A percentile compares a stretch with the other conserved stretches of the same genome.
These are phyloP conservation scores for Rhamnella rubrinervis DNA, from an alignment of 331 rosid species.

Conservation along the genomic window DNA sequence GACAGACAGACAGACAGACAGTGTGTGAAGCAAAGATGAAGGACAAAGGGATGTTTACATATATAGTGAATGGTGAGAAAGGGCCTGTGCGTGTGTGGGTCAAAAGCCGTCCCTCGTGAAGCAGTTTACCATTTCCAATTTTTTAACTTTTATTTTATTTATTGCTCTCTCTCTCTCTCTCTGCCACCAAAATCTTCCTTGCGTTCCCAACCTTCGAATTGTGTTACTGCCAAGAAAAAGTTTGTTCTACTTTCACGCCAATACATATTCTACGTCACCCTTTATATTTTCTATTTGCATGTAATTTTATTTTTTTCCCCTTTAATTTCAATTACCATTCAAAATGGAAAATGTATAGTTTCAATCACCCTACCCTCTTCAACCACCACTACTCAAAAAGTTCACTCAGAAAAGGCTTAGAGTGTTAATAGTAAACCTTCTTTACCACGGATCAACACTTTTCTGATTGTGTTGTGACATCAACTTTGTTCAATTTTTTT, in stretches of 20 bases:
- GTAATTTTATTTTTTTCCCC: no score
- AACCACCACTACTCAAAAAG: no score
- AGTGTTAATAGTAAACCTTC: no score
- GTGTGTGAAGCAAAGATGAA: neutral
- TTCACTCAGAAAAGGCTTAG: no score
- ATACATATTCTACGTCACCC: neutral
- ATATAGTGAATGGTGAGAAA: slow-evolving; percentile 21
- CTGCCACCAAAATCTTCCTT: slow-evolving; percentile 58
- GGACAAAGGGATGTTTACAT: slow-evolving; percentile 8
- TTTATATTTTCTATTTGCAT: no score
- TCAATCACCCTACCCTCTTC: no score
- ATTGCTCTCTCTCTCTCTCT: slow-evolving; percentile 21
- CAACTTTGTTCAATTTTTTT: no score
- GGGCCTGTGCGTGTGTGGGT: slow-evolving; percentile 12
- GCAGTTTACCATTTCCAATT: slow-evolving; percentile 11
- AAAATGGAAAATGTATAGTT: no score
- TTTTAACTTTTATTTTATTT: neutral
- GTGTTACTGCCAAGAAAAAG: slow-evolving; percentile 58
- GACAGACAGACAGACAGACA: neutral
- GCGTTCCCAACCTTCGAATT: slow-evolving; percentile 61
- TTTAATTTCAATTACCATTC: no score
- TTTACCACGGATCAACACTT: no score
- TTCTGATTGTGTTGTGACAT: no score
- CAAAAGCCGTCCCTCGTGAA: slow-evolving; percentile 48
- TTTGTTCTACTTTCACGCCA: slow-evolving; percentile 40